Evolutionary conservation across 495 filamentous ascomycete species (phyloP).

Genomic region (Hypoxylon perforatum): DNA sequence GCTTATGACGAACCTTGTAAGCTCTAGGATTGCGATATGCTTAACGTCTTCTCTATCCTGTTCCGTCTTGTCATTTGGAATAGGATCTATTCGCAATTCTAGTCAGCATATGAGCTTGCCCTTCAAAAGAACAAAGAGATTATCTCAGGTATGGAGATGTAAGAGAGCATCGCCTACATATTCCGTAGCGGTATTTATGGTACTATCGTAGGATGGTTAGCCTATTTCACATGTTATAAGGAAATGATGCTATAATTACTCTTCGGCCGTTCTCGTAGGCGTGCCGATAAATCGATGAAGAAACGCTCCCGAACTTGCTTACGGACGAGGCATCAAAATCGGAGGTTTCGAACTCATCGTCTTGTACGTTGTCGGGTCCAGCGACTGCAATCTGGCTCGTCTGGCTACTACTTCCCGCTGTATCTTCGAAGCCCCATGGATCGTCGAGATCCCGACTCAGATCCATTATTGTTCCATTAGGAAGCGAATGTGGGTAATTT

Average conservation of each 20-base stretch:
- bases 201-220: conserved; percentile 17
- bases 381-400: conserved; percentile 12
- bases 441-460: neutral
- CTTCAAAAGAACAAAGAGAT: neutral
- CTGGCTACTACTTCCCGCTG: neutral
- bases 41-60: conserved; percentile 57
- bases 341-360: conserved; percentile 43
- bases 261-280: conserved; percentile 66
- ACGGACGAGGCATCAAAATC: conserved; percentile 47
- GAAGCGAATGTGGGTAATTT: neutral
- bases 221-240: neutral
- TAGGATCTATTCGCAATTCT: conserved; percentile 12
- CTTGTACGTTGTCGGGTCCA: conserved; percentile 4
- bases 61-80: conserved; percentile 42
- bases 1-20: conserved; percentile 43
- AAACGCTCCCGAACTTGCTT: conserved; percentile 45
- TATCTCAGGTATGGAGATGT: neutral
- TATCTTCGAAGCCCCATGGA: conserved; percentile 5
- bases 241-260: neutral
- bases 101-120: neutral
- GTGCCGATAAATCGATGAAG: conserved; percentile 57
- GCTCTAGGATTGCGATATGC: conserved; percentile 63
- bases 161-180: conserved; percentile 23
- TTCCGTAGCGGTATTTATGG: conserved; percentile 30
- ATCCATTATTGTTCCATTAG: neutral